Evolutionary conservation across 495 filamentous ascomycete species (phyloP), one percentile per base, ranked within the genome.

Genomic region (Aspergillus saccharolyticus): DNA sequence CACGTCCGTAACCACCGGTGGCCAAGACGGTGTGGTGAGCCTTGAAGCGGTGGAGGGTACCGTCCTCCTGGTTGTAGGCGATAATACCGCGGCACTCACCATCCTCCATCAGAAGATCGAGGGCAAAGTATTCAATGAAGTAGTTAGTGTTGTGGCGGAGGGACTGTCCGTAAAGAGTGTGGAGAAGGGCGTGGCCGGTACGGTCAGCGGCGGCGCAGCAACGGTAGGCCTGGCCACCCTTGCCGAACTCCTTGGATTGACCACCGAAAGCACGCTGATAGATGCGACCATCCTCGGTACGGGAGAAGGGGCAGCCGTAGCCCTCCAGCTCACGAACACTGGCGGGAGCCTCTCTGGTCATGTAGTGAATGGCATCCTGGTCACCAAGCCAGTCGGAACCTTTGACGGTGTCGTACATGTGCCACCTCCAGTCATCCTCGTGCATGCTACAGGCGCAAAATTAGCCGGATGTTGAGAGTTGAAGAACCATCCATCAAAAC

Each of bases 371-470:
- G 51, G 93, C 93, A 76, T 97, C 93, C 78, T 97, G 93, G 77
- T 97, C 93, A 71, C 93, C 93, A 30, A 97, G 83, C 93, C 93
- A 97, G 81, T 97, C 93, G 54, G 89, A 95, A 65, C 93, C 93
- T 80, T 97, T 97, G 59, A 97, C 93, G 47, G 93, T 97, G 75
- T 97, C 93, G 80, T 97, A 97, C 93, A 97, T 97, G 79, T 97
- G 93, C 93, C 93, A 97, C 74, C 93, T 86, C 93, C 93, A 97
- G 79, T 97, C 93, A 73, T 97, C 93, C 70, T 84, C 75, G 73
- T 88, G 85, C 85, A 89, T 89, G 72, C 81, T 85, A 62, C 57
- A 64, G 43, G n/a, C 45, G 21, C 22, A 42, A 46, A 25, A 19
- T 63, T 60, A 63, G 61, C 57, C 42, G 25, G n/a, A n/a, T 28